Percentiles rank a stretch among this genome's conserved stretches.
These are phyloP conservation scores for Ascosphaera pollenicola DNA, from an alignment of 2,329 filamentous ascomycete genomes.

Conservation along the genomic window DNA sequence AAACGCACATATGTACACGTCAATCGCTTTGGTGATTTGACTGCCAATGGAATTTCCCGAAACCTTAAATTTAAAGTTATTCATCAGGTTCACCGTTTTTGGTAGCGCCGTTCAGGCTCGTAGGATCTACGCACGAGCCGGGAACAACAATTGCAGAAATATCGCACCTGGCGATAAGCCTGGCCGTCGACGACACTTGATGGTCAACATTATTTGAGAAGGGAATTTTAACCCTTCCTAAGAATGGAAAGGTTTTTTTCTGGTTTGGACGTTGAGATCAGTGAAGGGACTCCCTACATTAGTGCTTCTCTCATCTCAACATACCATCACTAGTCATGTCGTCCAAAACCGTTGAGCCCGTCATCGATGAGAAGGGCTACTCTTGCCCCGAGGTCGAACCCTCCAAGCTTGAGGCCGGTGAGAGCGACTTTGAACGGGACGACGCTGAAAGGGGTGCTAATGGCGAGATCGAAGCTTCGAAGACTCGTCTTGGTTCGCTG, in stretches of 20 bases:
- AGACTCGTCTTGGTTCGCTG: not conserved
- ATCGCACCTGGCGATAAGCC: not conserved
- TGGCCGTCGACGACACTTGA: not conserved
- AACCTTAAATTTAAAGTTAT: no score
- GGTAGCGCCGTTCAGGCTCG: not conserved
- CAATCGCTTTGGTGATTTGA: no score
- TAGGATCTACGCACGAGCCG: not conserved
- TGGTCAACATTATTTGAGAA: not conserved
- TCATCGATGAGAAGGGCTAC: not conserved
- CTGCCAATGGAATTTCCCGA: no score
- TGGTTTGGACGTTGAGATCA: not conserved
- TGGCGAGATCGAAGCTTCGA: not conserved
- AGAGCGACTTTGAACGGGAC: no score
- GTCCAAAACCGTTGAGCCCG: not conserved
- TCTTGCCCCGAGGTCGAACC: not conserved
- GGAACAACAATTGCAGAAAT: not conserved
- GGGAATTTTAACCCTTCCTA: not conserved
- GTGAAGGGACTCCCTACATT: not conserved
- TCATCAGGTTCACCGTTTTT: not conserved
- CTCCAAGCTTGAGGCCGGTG: not conserved
- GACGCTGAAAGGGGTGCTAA: not conserved
- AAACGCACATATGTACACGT: no score
- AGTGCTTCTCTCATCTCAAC: not conserved
- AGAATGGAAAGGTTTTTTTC: not conserved
- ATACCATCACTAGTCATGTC: not conserved